phyloP scores from a whole-genome alignment of 805 yeast species.

The Yamadazyma endophytica region DNA sequence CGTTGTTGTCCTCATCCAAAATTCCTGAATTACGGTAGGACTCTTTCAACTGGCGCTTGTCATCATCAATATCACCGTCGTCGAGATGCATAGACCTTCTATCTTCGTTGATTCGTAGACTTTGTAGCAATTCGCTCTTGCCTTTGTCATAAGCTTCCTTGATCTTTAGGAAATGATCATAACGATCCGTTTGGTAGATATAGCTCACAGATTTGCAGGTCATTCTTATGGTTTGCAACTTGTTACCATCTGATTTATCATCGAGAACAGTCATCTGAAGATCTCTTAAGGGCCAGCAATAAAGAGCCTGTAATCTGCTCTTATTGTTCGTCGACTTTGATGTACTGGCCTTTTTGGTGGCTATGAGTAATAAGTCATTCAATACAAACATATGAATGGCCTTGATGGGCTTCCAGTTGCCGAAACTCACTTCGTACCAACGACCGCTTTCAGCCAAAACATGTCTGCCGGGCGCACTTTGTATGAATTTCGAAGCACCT shows the following conservation, averaged over 20 bases:
- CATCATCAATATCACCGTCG: slow-evolving; percentile 26
- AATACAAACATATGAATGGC: slow-evolving; percentile 72
- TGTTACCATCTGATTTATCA: slow-evolving; percentile 17
- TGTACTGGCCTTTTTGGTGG: slow-evolving; percentile 46
- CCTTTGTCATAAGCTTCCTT: slow-evolving; percentile 57
- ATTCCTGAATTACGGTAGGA: slow-evolving; percentile 49
- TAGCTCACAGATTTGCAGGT: slow-evolving; percentile 46
- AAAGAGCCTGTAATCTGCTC: slow-evolving; percentile 58
- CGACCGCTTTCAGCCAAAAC: slow-evolving; percentile 72
- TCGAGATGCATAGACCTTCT: slow-evolving; percentile 8
- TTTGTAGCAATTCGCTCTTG: slow-evolving; percentile 44
- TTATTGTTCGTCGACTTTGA: slow-evolving; percentile 25
- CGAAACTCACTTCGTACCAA: slow-evolving; percentile 83
- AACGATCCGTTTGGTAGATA: slow-evolving; percentile 57
- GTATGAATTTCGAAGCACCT: slow-evolving; percentile 80
- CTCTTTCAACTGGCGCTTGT: slow-evolving; percentile 34
- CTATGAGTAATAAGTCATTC: slow-evolving; percentile 73
- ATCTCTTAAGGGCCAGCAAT: slow-evolving; percentile 74
- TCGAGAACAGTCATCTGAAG: slow-evolving; percentile 40
- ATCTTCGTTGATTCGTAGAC: slow-evolving; percentile 23
- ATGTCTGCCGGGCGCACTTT: slow-evolving; percentile 76
- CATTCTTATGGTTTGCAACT: slow-evolving; percentile 41
- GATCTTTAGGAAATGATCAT: slow-evolving; percentile 53
- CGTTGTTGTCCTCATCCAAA: slow-evolving; percentile 21
- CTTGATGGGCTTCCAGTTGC: slow-evolving; percentile 76